phyloP scores from a whole-genome alignment of 306 rosid genomes.

The Cucurbita ficifolia region DNA sequence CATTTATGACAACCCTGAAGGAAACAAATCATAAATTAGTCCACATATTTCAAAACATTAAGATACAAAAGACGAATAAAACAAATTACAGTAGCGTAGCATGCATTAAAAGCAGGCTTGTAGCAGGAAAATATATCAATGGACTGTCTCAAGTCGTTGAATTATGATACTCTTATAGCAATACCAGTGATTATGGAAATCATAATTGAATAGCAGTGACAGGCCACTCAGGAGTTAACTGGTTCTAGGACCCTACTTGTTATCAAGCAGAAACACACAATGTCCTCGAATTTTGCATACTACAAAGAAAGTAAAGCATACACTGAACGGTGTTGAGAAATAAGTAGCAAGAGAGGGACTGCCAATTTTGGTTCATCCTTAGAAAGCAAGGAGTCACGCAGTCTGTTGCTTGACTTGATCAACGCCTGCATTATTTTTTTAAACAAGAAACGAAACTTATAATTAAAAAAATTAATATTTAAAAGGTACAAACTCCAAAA shows the following conservation, averaged over 20 bases:
- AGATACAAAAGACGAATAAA: not conserved
- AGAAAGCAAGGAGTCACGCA: conserved; percentile 73
- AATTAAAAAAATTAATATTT: no score
- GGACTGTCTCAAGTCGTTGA: not conserved
- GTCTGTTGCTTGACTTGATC: conserved; percentile 84
- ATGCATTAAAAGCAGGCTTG: not conserved
- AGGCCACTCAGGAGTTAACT: not conserved
- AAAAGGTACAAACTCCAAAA: not conserved
- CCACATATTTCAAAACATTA: not conserved
- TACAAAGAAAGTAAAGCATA: conserved; percentile 28
- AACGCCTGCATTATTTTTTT: conserved; percentile 41
- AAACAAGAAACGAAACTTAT: not conserved
- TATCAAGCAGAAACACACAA: not conserved
- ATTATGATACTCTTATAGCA: not conserved
- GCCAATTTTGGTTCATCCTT: conserved; percentile 89
- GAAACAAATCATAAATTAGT: conserved; percentile 1
- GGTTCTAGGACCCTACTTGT: not conserved
- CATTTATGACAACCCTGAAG: conserved; percentile 74
- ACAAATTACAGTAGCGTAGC: not conserved
- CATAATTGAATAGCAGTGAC: not conserved
- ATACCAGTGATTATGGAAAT: not conserved
- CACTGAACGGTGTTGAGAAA: conserved; percentile 97
- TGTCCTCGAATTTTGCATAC: not conserved
- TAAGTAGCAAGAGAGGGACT: conserved; percentile 68
- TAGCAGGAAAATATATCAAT: not conserved